phyloP scores from a whole-genome alignment of 148 eudicot species.

The Agrostemma githago region DNA sequence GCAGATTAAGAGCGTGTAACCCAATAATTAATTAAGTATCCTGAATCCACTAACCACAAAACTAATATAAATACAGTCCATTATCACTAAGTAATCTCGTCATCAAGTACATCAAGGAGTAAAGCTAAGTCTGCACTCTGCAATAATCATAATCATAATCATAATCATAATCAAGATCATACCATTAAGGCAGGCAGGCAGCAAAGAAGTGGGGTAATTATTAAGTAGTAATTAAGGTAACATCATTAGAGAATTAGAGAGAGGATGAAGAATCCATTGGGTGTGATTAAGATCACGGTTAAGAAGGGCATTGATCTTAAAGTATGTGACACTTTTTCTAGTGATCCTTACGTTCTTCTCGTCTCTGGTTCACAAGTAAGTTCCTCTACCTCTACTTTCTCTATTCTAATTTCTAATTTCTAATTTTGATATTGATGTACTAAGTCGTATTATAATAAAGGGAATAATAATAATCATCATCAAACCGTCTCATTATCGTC shows the following conservation, averaged over 20 bases:
- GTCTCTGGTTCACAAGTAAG: slow-evolving; percentile 24
- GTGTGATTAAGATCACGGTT: slow-evolving; percentile 28
- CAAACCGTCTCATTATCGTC: too few relatives aligned
- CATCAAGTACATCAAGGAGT: not conserved
- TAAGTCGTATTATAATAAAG: too few relatives aligned
- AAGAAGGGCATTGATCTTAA: slow-evolving; percentile 30
- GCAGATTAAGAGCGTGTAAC: too few relatives aligned
- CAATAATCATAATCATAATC: too few relatives aligned
- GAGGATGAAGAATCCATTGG: slow-evolving; percentile 16
- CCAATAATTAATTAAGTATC: too few relatives aligned
- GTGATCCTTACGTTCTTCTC: slow-evolving; percentile 26
- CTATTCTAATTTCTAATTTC: too few relatives aligned
- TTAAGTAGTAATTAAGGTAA: not conserved
- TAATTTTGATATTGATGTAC: too few relatives aligned
- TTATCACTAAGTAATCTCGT: too few relatives aligned
- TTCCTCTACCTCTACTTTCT: too few relatives aligned
- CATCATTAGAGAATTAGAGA: not conserved
- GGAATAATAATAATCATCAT: too few relatives aligned
- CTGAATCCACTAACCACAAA: not conserved
- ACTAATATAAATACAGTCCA: not conserved
- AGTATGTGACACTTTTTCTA: slow-evolving; percentile 26
- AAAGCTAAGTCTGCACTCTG: not conserved
- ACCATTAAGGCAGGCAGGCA: too few relatives aligned
- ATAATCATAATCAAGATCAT: not conserved
- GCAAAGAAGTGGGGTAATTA: too few relatives aligned